phyloP scores from a whole-genome alignment of 768 basidiomycete species.

The Lyophyllum semitale region DNA sequence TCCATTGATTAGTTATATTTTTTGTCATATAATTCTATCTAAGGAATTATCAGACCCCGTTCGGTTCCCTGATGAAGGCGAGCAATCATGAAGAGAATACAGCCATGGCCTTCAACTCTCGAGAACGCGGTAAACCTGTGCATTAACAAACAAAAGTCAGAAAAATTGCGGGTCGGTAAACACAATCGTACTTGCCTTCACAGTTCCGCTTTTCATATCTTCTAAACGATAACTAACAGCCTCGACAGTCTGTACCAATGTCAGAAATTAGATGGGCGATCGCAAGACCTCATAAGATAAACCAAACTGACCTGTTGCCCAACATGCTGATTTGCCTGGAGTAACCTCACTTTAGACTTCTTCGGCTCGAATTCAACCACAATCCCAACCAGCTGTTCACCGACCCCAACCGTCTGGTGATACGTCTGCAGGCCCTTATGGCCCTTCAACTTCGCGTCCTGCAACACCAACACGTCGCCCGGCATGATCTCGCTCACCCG shows the following conservation, averaged over 20 bases:
- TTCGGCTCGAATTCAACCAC: conserved; percentile 83
- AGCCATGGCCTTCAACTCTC: conserved; percentile 26
- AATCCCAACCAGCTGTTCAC: conserved; percentile 68
- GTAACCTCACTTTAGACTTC: conserved; percentile 83
- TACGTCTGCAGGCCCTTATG: conserved; percentile 85
- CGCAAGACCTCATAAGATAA: conserved; percentile 13
- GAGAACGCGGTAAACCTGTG: conserved; percentile 44
- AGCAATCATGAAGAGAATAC: no score
- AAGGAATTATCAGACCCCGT: no score
- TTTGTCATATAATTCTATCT: no score
- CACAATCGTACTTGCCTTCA: conserved; percentile 57
- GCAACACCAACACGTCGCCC: conserved; percentile 78
- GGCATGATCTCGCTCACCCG: conserved; percentile 81
- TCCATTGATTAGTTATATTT: no score
- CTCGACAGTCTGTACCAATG: conserved; percentile 55
- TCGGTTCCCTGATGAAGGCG: no score
- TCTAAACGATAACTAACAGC: conserved; percentile 85
- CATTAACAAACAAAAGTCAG: neutral
- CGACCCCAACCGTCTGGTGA: conserved; percentile 52
- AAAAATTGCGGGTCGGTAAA: neutral
- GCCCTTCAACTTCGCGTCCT: conserved; percentile 71
- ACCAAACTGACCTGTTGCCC: conserved; percentile 76
- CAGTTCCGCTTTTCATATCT: conserved; percentile 82
- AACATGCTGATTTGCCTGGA: conserved; percentile 86
- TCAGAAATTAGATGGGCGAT: neutral